Conservation (phyloP, 345 rosid species). For the Brassica incana region DNA sequence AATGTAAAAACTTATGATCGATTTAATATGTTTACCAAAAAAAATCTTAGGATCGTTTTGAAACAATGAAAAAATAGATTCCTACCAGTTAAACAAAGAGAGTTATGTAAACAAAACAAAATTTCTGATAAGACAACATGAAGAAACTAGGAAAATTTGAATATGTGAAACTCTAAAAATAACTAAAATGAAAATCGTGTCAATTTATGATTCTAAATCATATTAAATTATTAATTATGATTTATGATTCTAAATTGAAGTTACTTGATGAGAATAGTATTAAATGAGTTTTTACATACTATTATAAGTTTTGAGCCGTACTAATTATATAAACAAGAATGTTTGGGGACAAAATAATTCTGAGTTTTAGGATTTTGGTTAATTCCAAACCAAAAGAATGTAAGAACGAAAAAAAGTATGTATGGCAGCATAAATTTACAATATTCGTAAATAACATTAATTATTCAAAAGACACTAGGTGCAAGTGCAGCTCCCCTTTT, state of each 20-base stretch:
- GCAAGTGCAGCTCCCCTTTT: not conserved
- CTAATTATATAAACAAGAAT: not conserved
- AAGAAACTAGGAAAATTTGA: not conserved
- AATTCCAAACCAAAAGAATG: not conserved
- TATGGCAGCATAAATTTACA: not conserved
- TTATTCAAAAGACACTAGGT: not conserved
- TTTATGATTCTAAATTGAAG: not conserved
- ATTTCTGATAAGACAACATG: not conserved
- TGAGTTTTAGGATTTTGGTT: not conserved
- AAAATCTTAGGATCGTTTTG: not conserved
- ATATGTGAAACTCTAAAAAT: not conserved
- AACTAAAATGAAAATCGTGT: not conserved
- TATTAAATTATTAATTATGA: not conserved
- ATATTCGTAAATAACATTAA: not conserved
- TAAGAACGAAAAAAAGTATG: not conserved
- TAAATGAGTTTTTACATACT: not conserved
- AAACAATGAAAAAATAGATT: not conserved
- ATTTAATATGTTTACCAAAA: no score
- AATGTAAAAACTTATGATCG: not conserved
- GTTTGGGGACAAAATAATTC: not conserved
- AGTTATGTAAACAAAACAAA: not conserved
- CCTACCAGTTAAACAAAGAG: not conserved
- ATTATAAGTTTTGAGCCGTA: not conserved
- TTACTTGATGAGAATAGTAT: not conserved
- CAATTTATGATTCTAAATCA: not conserved